Evolutionary conservation across 495 filamentous ascomycete species (phyloP).

Genomic region (Choiromyces venosus): DNA sequence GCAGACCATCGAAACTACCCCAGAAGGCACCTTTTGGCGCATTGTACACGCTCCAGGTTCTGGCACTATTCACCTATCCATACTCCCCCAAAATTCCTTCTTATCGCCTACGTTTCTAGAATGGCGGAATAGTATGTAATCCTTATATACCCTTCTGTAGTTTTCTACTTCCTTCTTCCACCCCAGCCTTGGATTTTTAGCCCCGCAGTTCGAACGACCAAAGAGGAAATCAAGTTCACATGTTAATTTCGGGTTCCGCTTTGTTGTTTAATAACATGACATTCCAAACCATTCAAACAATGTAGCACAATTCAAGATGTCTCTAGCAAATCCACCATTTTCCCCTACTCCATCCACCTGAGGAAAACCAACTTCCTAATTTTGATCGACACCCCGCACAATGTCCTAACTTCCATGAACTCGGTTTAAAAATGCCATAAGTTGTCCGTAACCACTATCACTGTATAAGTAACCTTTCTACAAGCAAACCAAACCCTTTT

Average conservation of each 20-base stretch:
- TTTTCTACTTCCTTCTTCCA: not conserved
- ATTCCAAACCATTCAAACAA: conserved; percentile 5
- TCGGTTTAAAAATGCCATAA: not conserved
- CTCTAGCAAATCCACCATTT: not conserved
- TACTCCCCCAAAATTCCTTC: conserved; percentile 42
- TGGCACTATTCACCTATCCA: conserved; percentile 62
- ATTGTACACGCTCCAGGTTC: conserved; percentile 59
- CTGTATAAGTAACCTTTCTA: not conserved
- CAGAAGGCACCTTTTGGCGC: conserved; percentile 71
- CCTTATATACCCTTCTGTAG: not conserved
- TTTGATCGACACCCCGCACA: not conserved
- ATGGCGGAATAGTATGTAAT: conserved; percentile 5
- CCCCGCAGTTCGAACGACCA: not conserved
- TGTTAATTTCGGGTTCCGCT: not conserved
- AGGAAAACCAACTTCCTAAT: conserved; percentile 4
- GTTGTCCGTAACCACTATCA: not conserved
- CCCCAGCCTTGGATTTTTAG: not conserved
- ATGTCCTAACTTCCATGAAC: not conserved
- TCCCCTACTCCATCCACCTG: not conserved
- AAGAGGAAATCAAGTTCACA: not conserved
- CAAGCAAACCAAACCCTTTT: not conserved
- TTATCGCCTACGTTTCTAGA: conserved; percentile 6
- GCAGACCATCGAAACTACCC: conserved; percentile 55
- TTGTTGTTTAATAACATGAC: not conserved
- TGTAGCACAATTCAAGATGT: conserved; percentile 2